Base-by-base conservation (phyloP, 257 asterid species). In the Scutellaria baicalensis region DNA sequence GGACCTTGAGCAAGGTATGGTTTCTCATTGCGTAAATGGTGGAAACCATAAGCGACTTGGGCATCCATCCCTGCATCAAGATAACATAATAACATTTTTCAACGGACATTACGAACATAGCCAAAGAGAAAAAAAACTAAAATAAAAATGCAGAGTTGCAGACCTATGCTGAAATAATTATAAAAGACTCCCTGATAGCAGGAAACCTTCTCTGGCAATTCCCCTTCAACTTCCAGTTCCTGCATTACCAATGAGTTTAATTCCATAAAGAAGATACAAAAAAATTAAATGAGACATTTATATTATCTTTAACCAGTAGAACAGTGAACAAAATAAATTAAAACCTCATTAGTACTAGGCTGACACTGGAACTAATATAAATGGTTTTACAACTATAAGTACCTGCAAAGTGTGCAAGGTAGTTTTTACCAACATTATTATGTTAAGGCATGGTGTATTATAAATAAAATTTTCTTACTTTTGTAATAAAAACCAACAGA, bases 1-100 rank as follows among this genome's bases (percentile, higher is more conserved):
- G 98, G 98, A 69, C 98, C 96, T 81, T 86, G 96, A 42, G 98
- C 98, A 18, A 89, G 98, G 84, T 82, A 89, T 48, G 98, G 98
- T 75, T 80, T 92, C 82, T 92, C 96, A 73, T 92, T 89, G 43
- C 98, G 96, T 65, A 92, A 79, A 72, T 88, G 89, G 80, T 92
- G 98, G 87, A 92, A 92, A 77, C 96, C 96, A 73, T 92, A 89
- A 66, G 98, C 96, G 44, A 92, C 98, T 83, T 92, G 95, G 48
- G 98, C 98, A 79, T 92, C 98, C 98, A 92, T 92, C 58, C 98
- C 98, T 92, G 80, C 68, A 77, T 38, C 44, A 68, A 70, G 48
- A 61, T 63, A 60, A 69, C 38, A 62, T 42, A 9, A 12, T 6
- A 66, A 14, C 31, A 7, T 8, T 51, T 59, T 33, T 35, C 47